These are phyloP conservation scores for Areca catechu DNA, from an alignment of 176 grass and related monocot species.

Conservation along the genomic window DNA sequence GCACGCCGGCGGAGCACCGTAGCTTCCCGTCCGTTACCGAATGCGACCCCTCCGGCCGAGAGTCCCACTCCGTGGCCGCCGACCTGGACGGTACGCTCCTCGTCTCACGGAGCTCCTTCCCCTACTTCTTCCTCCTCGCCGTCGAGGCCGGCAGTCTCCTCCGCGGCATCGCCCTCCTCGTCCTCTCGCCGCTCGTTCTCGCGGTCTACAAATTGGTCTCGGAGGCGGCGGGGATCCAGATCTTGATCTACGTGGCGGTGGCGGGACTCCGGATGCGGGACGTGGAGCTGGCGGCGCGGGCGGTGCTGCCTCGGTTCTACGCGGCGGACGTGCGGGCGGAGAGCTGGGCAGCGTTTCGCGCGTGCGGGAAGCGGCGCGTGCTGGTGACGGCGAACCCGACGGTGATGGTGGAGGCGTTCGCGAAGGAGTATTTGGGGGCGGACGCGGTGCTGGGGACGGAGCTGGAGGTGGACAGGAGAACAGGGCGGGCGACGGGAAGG, in stretches of 20 bases:
- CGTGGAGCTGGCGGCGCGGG: conserved; percentile 53
- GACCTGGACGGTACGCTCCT: conserved; percentile 88
- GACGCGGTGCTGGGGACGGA: conserved; percentile 61
- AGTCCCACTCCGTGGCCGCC: conserved; percentile 29
- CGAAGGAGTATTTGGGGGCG: conserved; percentile 45
- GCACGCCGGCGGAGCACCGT: neutral
- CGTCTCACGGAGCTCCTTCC: conserved; percentile 63
- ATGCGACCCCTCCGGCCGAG: conserved; percentile 15
- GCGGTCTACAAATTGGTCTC: conserved; percentile 51
- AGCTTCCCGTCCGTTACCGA: conserved; percentile 40
- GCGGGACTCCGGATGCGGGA: conserved; percentile 37
- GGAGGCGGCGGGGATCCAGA: conserved; percentile 60
- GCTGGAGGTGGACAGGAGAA: conserved; percentile 32
- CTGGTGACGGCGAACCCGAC: conserved; percentile 69
- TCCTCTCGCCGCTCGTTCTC: conserved; percentile 46
- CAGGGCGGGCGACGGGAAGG: conserved; percentile 27
- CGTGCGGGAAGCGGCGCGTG: conserved; percentile 34
- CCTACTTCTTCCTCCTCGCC: conserved; percentile 82
- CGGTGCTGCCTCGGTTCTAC: conserved; percentile 73
- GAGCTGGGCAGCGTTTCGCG: conserved; percentile 51
- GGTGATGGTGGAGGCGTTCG: conserved; percentile 59
- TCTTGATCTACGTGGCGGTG: conserved; percentile 64
- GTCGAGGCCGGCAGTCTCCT: conserved; percentile 60
- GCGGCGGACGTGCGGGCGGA: conserved; percentile 69
- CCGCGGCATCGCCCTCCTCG: conserved; percentile 44